Evolutionary conservation across 192 early-diverging fungal species (phyloP), one percentile per base, ranked within the genome.

Genomic region (Anaeromyces robustus): DNA sequence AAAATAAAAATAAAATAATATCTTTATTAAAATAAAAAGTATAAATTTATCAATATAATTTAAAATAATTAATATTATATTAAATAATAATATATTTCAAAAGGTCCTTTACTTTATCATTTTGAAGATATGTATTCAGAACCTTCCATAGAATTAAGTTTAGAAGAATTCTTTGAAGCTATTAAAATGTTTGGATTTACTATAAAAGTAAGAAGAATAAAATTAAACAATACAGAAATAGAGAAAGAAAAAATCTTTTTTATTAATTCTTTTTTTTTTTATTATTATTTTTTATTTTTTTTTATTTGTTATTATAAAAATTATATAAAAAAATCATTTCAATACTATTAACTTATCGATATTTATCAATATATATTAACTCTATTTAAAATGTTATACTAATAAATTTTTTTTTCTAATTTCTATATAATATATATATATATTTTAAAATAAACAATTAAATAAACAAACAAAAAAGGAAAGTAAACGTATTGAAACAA

Each of bases 51-150:
- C 4, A 29, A 9, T 81, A n/a, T 43, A n/a, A 18, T 80, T 29
- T 80, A 17, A 29, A 29, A 26, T 17, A 77, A 37, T 19, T 39
- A 28, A 30, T 19, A 41, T 19, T 30, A 52, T 17, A 11, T 28
- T 22, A 16, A 22, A 11, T 80, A n/a, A 52, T 30, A 22, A 28
- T 0, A 19, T 2, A 22, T 43, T 22, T 37, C 13, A 28, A 82
- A 77, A 90, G 94, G 96, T 11, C 97, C 97, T 7, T 86, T 96
- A 79, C 87, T 97, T 18, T 98, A 95, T 88, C 96, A 98, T 82
- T 98, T 94, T 86, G 96, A 98, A 84, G 95, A 96, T 41, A 90
- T 92, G 39, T 87, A 85, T 26, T 89, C 86, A 68, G 94, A 97
- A 80, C 85, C 89, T 30, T 96, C 95, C 17, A 90, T 99, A 77